Conservation (phyloP, 1,139 yeast genomes). For the Geotrichum phurueaensis region DNA sequence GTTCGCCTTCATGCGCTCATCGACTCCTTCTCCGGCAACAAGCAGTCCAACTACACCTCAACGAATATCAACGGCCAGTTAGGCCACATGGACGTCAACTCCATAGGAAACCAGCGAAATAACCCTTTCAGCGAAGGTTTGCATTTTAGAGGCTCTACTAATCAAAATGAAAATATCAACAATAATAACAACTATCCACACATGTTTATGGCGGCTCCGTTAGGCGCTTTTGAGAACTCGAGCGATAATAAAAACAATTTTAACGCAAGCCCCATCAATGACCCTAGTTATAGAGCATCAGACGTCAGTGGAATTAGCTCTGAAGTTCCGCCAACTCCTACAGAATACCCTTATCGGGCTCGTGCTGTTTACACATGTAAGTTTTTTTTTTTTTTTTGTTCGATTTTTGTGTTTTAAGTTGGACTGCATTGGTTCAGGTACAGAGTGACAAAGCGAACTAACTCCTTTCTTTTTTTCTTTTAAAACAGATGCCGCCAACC, state of each 20-base stretch:
- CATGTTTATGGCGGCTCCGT: constrained; percentile 47
- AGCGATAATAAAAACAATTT: constrained; percentile 17
- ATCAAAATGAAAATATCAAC: background rate
- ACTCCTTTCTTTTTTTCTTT: background rate
- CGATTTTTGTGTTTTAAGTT: background rate
- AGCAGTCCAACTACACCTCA: constrained; percentile 13
- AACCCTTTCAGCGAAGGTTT: constrained; percentile 5
- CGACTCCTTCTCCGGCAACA: constrained; percentile 55
- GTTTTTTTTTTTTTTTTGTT: constrained; percentile 2
- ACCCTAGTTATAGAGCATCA: constrained; percentile 1
- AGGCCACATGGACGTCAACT: background rate
- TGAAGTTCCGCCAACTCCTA: constrained; percentile 30
- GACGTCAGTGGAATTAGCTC: background rate
- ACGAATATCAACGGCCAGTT: background rate
- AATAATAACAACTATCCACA: constrained; percentile 32
- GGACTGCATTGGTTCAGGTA: background rate
- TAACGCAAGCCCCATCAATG: background rate
- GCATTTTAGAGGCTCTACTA: background rate
- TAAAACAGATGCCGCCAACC: constrained; percentile 52
- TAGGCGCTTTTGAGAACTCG: constrained; percentile 55
- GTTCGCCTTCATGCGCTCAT: constrained; percentile 73
- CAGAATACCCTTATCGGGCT: constrained; percentile 76
- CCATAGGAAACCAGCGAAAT: background rate
- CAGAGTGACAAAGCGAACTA: background rate
- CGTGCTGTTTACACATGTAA: constrained; percentile 79